Conservation (phyloP, 2,329 filamentous ascomycete species). For the Pseudonectria foliicola region DNA sequence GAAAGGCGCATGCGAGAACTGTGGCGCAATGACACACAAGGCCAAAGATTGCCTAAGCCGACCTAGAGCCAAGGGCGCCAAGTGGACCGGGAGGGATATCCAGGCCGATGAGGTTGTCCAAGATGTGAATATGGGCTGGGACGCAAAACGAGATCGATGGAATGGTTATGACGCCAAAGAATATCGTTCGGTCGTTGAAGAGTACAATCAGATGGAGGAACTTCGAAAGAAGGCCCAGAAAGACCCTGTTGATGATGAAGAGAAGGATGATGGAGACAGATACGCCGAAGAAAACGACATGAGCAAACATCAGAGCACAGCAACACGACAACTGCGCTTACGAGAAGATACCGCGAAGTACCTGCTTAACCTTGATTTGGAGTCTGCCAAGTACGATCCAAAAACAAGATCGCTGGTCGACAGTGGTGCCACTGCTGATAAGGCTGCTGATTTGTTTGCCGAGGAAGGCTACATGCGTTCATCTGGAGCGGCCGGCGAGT, state of each 20-base stretch:
- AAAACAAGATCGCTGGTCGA: slow-evolving; percentile 91
- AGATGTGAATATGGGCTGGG: slow-evolving; percentile 84
- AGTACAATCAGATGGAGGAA: slow-evolving; percentile 80
- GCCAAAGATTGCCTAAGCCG: slow-evolving; percentile 87
- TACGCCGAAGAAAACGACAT: slow-evolving; percentile 97
- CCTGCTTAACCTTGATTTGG: slow-evolving; percentile 85
- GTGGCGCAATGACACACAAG: slow-evolving; percentile 94
- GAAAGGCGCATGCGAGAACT: slow-evolving; percentile 98
- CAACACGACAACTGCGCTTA: slow-evolving; percentile 82
- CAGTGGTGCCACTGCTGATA: slow-evolving; percentile 70
- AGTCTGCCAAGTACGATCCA: slow-evolving; percentile 95
- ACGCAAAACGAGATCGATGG: slow-evolving; percentile 96
- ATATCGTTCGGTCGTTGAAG: slow-evolving; percentile 79
- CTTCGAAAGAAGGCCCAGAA: slow-evolving; percentile 52
- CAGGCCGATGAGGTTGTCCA: slow-evolving; percentile 85
- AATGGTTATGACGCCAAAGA: slow-evolving; percentile 93
- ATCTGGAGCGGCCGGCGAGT: slow-evolving; percentile 86
- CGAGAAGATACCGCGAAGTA: slow-evolving; percentile 98
- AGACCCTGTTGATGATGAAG: slow-evolving; percentile 41
- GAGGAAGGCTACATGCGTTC: slow-evolving; percentile 88
- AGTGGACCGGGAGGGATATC: slow-evolving; percentile 88
- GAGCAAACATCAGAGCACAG: slow-evolving; percentile 86
- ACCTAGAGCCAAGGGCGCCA: slow-evolving; percentile 81
- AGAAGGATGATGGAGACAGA: slow-evolving; percentile 55
- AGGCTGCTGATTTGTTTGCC: slow-evolving; percentile 73